Evolutionary conservation across 2,329 filamentous ascomycete genomes (phyloP).

Genomic region (Ascochyta rabiei): DNA sequence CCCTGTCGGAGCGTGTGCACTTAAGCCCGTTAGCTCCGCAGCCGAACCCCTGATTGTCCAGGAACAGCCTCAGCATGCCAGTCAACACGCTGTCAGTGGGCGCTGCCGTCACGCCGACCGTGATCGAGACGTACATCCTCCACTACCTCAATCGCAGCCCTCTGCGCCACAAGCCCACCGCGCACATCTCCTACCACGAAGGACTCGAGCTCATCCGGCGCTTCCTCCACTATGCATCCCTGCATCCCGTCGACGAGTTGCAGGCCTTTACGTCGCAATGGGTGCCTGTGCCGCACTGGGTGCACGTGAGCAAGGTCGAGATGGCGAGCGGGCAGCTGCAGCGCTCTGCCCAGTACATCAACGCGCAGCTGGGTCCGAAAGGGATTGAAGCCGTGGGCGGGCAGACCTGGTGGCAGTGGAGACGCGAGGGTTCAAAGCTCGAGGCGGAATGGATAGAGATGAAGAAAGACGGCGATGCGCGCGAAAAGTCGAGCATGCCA

Average conservation of each 20-base stretch:
- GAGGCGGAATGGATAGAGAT: constrained; percentile 97
- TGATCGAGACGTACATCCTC: constrained; percentile 82
- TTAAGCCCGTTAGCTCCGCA: constrained; percentile 16
- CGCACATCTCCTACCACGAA: constrained; percentile 92
- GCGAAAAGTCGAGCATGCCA: constrained; percentile 63
- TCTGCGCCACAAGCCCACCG: constrained; percentile 78
- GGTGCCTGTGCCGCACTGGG: constrained; percentile 89
- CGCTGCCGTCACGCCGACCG: constrained; percentile 83
- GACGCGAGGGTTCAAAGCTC: constrained; percentile 66
- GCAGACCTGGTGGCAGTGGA: constrained; percentile 75
- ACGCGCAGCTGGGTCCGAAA: constrained; percentile 75
- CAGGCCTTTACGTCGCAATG: constrained; percentile 91
- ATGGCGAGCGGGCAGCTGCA: constrained; percentile 70
- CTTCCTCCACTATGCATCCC: constrained; percentile 83
- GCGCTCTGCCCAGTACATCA: constrained; percentile 68
- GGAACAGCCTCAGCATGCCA: constrained; percentile 54
- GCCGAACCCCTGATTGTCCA: constrained; percentile 4
- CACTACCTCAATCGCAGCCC: constrained; percentile 88
- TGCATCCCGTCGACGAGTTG: constrained; percentile 90
- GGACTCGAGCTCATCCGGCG: constrained; percentile 84
- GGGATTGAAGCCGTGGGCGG: constrained; percentile 83
- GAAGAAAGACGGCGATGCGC: constrained; percentile 77
- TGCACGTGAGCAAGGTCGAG: constrained; percentile 72
- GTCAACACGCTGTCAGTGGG: constrained; percentile 83
- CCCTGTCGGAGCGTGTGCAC: constrained; percentile 1